Evolutionary conservation across 805 yeast species (phyloP), one percentile per base, ranked within the genome.

Genomic region (Ogataea wickerhamii): DNA sequence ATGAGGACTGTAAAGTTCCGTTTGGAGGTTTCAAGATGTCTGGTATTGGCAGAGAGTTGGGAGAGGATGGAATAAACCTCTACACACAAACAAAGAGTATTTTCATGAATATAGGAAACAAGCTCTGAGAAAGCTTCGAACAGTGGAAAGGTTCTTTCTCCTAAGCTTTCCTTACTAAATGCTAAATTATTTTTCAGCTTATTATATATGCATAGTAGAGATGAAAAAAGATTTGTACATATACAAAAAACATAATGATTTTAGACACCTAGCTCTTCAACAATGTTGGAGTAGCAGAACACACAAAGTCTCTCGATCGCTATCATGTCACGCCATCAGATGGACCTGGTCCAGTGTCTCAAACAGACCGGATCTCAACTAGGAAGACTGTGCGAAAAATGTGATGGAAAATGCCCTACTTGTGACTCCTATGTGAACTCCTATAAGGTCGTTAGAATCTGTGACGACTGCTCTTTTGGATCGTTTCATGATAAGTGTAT

Each of bases 241-340:
- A n/a, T n/a, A n/a, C n/a, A 23, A 23, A 23, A 23, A 23, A 23
- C 12, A 8, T 23, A 23, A 23, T 10, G 12, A 17, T 6, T 17
- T 14, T n/a, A 12, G n/a, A 29, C 23, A 24, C 23, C 22, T 33
- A 26, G n/a, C n/a, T n/a, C n/a, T n/a, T n/a, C n/a, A n/a, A n/a
- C n/a, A n/a, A n/a, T n/a, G n/a, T n/a, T n/a, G n/a, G n/a, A n/a
- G n/a, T n/a, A n/a, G n/a, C n/a, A n/a, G n/a, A n/a, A n/a, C n/a
- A n/a, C n/a, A n/a, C n/a, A n/a, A n/a, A n/a, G n/a, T n/a, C n/a
- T n/a, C n/a, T n/a, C n/a, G n/a, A n/a, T n/a, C n/a, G n/a, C n/a
- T n/a, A n/a, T n/a, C 17, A 87, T 88, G 96, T 86, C 95, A 3
- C 80, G 93, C 38, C 96, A 88, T 60, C 95, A 88, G 61, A 78